Conservation (phyloP, 495 filamentous ascomycete genomes). For the Penicillium cataractarum region DNA sequence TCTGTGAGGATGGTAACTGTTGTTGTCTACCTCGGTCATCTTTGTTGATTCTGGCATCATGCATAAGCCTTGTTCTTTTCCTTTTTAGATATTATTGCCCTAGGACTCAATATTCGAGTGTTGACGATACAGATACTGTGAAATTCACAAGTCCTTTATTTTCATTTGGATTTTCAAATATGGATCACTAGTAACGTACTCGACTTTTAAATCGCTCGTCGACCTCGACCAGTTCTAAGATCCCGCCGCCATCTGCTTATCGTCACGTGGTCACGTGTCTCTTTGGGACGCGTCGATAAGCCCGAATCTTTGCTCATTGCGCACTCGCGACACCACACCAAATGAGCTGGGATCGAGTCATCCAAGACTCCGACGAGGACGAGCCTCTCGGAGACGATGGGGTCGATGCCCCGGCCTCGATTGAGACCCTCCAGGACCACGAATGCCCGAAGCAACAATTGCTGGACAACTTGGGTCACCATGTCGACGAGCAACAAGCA, state of each 20-base stretch:
- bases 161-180: neutral
- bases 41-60: constrained; percentile 18
- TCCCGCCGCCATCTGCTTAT: too few relatives aligned
- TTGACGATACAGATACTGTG: constrained; percentile 1
- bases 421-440: constrained; percentile 21
- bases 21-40: constrained; percentile 3
- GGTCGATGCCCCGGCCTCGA: constrained; percentile 24
- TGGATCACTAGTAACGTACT: neutral
- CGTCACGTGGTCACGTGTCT: constrained; percentile 42
- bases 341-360: constrained; percentile 46
- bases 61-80: constrained; percentile 26
- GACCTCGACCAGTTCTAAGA: neutral
- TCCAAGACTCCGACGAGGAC: constrained; percentile 57
- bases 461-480: constrained; percentile 19
- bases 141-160: neutral
- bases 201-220: neutral
- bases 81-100: constrained; percentile 17
- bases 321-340: constrained; percentile 8
- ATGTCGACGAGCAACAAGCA: constrained; percentile 22
- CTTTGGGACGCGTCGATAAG: constrained; percentile 33
- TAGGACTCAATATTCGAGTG: constrained; percentile 2
- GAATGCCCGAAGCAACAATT: constrained; percentile 22
- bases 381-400: constrained; percentile 40
- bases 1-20: constrained; percentile 5
- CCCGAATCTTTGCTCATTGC: constrained; percentile 5